Percentiles rank a stretch among this genome's conserved stretches.
Evolutionary conservation across 2,329 filamentous ascomycete genomes (phyloP).

Genomic region (Arthrinium puccinioides): DNA sequence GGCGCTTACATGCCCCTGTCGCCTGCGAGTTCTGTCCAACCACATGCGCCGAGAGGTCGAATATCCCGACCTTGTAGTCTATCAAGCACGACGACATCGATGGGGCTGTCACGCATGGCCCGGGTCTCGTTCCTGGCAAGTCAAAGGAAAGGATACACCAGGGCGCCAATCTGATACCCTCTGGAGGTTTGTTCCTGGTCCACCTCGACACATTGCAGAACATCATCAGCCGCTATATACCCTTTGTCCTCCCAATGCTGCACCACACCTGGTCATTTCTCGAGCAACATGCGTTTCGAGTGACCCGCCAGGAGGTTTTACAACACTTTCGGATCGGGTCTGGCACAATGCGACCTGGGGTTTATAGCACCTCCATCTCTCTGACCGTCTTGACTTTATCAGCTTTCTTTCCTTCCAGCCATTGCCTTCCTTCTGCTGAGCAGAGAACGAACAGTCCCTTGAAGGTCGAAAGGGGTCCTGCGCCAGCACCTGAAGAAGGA

Average conservation of each 20-base stretch:
- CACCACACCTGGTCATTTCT: conserved; percentile 36
- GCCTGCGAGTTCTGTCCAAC: conserved; percentile 19
- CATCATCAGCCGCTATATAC: conserved; percentile 54
- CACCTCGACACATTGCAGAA: conserved; percentile 32
- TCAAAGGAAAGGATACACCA: conserved; percentile 26
- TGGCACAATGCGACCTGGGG: conserved; percentile 22
- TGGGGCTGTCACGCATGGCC: conserved; percentile 28
- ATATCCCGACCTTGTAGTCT: too few relatives aligned
- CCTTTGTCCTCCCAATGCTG: conserved; percentile 35
- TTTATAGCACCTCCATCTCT: conserved; percentile 23
- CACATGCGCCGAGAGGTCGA: too few relatives aligned
- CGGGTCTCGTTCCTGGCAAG: conserved; percentile 14
- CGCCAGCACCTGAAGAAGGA: conserved; percentile 53
- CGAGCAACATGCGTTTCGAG: conserved; percentile 45
- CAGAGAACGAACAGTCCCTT: conserved; percentile 27
- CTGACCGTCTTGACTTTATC: conserved; percentile 18
- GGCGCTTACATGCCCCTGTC: conserved; percentile 13
- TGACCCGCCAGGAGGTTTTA: conserved; percentile 36
- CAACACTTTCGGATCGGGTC: too few relatives aligned
- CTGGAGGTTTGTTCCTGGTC: conserved; percentile 18
- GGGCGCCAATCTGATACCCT: conserved; percentile 29
- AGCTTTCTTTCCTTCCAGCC: conserved; percentile 18
- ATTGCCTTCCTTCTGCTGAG: conserved; percentile 13
- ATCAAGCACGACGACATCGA: too few relatives aligned
- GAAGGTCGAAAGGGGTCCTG: conserved; percentile 45